Conservation (phyloP, 169 alveolate genomes). For the Cryptosporidium felis region DNA sequence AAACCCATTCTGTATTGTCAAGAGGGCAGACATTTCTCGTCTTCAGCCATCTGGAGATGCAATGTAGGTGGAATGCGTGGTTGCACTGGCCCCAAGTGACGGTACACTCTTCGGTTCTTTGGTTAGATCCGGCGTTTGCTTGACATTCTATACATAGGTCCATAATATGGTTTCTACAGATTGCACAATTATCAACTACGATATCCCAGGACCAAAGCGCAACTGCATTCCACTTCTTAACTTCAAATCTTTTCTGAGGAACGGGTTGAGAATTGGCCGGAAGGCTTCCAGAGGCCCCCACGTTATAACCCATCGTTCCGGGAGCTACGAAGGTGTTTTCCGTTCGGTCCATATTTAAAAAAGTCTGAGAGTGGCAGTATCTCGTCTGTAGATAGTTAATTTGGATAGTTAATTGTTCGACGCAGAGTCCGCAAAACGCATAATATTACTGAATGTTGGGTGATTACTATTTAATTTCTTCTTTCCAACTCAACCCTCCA, state of each 20-base stretch:
- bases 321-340: too few species aligned
- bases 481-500: too few species aligned
- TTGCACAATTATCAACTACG: conserved; percentile 98
- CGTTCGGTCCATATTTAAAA: too few species aligned
- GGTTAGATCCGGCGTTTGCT: conserved; percentile 85
- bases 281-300: too few species aligned
- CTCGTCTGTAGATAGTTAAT: neutral
- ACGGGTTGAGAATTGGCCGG: too few species aligned
- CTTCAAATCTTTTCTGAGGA: conserved; percentile 81
- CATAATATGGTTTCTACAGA: conserved; percentile 97
- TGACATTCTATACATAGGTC: conserved; percentile 98
- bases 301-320: too few species aligned
- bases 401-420: neutral
- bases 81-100: conserved; percentile 99
- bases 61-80: conserved; percentile 99
- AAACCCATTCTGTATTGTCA: conserved; percentile 95
- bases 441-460: too few species aligned
- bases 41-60: conserved; percentile 97
- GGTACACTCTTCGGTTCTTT: conserved; percentile 90
- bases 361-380: too few species aligned
- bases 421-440: too few species aligned
- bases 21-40: conserved; percentile 98
- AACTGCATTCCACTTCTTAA: conserved; percentile 97
- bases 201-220: conserved; percentile 99
- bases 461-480: too few species aligned